These are phyloP conservation scores for Crataegus laevigata DNA, from an alignment of 306 rosid species.

Conservation along the genomic window DNA sequence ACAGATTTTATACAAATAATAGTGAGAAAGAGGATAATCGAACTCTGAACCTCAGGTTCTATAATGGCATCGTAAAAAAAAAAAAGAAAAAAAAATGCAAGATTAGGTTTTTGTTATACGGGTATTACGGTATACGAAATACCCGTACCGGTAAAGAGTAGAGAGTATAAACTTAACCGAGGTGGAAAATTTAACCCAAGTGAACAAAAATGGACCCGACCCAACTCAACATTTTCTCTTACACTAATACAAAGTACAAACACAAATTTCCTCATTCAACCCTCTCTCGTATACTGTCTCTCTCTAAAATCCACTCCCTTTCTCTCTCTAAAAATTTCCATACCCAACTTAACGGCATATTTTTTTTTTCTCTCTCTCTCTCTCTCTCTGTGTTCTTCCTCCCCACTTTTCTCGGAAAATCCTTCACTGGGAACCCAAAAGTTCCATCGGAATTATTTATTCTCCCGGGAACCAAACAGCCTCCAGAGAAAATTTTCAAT, in stretches of 20 bases:
- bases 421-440: background rate
- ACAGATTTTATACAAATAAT: too few species aligned
- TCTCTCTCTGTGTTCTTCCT: background rate
- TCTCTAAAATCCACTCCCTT: constrained; percentile 1
- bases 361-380: background rate
- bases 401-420: constrained; percentile 12
- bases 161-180: background rate
- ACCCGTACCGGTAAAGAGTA: background rate
- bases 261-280: background rate
- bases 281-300: background rate
- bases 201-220: background rate
- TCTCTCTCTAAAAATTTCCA: background rate
- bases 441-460: background rate
- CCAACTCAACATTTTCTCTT: background rate
- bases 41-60: too few species aligned
- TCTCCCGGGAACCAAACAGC: background rate
- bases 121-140: background rate
- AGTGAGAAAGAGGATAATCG: too few species aligned
- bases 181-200: background rate
- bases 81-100: too few species aligned
- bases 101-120: background rate
- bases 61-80: too few species aligned
- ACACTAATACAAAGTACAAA: background rate
- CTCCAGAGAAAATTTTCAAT: background rate
- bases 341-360: constrained; percentile 36